phyloP scores from a whole-genome alignment of 2,329 filamentous ascomycete genomes.

The Chrysoporthe austroafricana region DNA sequence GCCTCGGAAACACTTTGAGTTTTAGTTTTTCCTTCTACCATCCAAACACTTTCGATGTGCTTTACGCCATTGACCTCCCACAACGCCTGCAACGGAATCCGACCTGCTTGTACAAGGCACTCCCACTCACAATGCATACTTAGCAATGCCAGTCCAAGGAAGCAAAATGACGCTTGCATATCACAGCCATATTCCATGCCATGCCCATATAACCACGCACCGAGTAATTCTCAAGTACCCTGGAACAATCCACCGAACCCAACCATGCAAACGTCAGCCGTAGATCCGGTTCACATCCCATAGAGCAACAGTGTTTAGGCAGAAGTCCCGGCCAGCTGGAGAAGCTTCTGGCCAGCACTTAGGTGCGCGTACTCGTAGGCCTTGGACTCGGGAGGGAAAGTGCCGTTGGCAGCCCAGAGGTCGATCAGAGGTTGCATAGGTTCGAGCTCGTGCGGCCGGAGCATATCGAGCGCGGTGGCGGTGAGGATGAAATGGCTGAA shows the following conservation, averaged over 20 bases:
- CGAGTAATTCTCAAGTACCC: background rate
- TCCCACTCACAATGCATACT: slow-evolving; percentile 12
- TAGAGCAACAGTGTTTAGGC: background rate
- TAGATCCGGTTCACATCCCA: background rate
- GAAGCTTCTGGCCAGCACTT: slow-evolving; percentile 60
- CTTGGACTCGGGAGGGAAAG: slow-evolving; percentile 77
- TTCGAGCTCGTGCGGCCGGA: slow-evolving; percentile 88
- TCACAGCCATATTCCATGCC: slow-evolving; percentile 2
- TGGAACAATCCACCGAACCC: slow-evolving; percentile 14
- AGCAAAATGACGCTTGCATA: slow-evolving; percentile 18
- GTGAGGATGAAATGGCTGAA: slow-evolving; percentile 85
- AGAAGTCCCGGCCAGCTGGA: slow-evolving; percentile 47
- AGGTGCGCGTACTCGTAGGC: slow-evolving; percentile 69
- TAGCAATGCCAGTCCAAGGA: slow-evolving; percentile 17
- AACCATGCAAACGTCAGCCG: slow-evolving; percentile 7
- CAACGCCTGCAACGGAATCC: slow-evolving; percentile 21
- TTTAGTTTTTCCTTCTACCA: slow-evolving; percentile 12
- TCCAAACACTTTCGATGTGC: slow-evolving; percentile 8
- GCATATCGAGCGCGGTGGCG: slow-evolving; percentile 78
- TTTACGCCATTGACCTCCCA: slow-evolving; percentile 14
- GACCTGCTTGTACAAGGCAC: slow-evolving; percentile 13
- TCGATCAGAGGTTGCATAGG: slow-evolving; percentile 95
- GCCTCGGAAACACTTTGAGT: background rate
- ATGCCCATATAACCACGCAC: slow-evolving; percentile 1
- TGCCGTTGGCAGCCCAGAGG: slow-evolving; percentile 86